These are phyloP conservation scores for Mollisiaceae sp. DNA, from an alignment of 2,329 filamentous ascomycete species.

Conservation along the genomic window DNA sequence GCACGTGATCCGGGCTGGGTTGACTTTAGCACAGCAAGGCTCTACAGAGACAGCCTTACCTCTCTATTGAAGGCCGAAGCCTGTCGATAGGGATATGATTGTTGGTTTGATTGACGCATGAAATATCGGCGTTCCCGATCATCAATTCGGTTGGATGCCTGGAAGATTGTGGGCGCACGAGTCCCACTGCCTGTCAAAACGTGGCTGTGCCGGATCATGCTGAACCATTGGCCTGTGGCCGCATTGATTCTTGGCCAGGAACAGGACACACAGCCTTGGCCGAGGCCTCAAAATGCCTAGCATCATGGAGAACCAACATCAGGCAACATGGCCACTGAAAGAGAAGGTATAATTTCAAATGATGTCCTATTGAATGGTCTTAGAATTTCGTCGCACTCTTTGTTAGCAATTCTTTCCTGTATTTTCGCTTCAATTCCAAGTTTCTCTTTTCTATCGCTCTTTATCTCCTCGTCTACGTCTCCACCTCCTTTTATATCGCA, in stretches of 20 bases:
- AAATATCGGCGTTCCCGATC: slow-evolving; percentile 10
- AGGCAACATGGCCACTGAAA: slow-evolving; percentile 17
- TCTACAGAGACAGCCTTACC: slow-evolving; percentile 8
- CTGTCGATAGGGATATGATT: slow-evolving; percentile 7
- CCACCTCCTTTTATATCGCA: slow-evolving; percentile 3
- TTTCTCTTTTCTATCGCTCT: slow-evolving; percentile 5
- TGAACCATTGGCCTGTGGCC: slow-evolving; percentile 13
- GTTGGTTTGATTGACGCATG: slow-evolving; percentile 9
- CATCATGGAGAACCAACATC: slow-evolving; percentile 20
- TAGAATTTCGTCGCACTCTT: slow-evolving; percentile 6
- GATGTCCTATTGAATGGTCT: slow-evolving; percentile 1
- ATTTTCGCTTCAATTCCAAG: slow-evolving; percentile 11
- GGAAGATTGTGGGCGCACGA: background rate
- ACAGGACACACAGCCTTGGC: slow-evolving; percentile 20
- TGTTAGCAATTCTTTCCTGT: slow-evolving; percentile 2
- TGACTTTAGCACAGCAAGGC: slow-evolving; percentile 7
- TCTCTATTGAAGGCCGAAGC: slow-evolving; percentile 12
- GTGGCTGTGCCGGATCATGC: slow-evolving; percentile 1
- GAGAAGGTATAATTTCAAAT: slow-evolving; percentile 9
- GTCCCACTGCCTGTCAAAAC: too few relatives aligned
- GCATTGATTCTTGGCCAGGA: slow-evolving; percentile 13
- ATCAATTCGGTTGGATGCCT: background rate
- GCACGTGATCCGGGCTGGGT: slow-evolving; percentile 7
- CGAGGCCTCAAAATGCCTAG: slow-evolving; percentile 4
- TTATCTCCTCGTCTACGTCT: slow-evolving; percentile 11